Conservation (phyloP, 257 asterid genomes). For the Buddleja alternifolia region DNA sequence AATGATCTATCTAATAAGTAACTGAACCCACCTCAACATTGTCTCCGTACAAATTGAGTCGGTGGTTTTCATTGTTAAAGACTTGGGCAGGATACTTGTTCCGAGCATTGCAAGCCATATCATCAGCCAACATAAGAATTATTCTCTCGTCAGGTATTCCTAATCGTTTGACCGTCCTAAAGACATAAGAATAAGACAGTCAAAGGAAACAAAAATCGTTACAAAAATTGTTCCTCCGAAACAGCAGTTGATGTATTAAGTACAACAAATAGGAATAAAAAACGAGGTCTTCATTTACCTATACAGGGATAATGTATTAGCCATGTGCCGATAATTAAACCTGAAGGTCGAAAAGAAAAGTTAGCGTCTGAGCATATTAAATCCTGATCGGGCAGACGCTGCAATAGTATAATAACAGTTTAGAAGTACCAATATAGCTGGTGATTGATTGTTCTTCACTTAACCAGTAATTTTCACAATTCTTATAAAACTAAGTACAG, state of each 20-base stretch:
- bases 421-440: neutral
- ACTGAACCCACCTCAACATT: constrained; percentile 79
- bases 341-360: constrained; percentile 38
- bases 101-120: constrained; percentile 98
- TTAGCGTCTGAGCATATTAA: constrained; percentile 16
- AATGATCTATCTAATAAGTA: constrained; percentile 2
- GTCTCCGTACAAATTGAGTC: constrained; percentile 90
- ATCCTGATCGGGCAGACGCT: constrained; percentile 10
- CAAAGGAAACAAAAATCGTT: neutral
- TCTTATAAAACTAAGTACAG: neutral
- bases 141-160: constrained; percentile 99
- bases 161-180: constrained; percentile 91
- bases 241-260: constrained; percentile 6
- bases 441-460: no score
- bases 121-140: constrained; percentile 97
- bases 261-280: neutral
- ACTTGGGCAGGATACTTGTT: constrained; percentile 98
- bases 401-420: neutral
- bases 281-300: constrained; percentile 52
- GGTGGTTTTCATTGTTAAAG: constrained; percentile 94
- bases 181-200: constrained; percentile 21
- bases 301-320: constrained; percentile 90
- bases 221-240: neutral
- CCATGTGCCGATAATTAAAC: constrained; percentile 98
- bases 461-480: neutral